These are phyloP conservation scores for Penicillium argentinense DNA, from an alignment of 495 filamentous ascomycete genomes.

Conservation along the genomic window DNA sequence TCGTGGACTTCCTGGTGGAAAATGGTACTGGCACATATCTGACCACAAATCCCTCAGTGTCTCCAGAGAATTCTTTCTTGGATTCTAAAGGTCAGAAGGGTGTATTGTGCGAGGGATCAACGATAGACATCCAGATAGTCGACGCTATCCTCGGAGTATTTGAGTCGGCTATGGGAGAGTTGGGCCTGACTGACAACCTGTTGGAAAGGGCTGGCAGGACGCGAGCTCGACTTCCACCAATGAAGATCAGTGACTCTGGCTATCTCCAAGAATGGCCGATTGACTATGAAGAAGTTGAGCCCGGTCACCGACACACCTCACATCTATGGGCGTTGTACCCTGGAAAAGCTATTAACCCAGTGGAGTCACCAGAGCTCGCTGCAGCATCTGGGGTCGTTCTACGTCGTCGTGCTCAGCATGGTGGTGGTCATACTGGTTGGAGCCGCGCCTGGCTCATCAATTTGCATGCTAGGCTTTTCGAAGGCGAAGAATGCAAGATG, in stretches of 20 bases:
- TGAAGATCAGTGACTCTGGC: constrained; percentile 38
- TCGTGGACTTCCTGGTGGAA: constrained; percentile 46
- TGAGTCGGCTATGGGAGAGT: constrained; percentile 20
- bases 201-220: constrained; percentile 12
- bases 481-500: constrained; percentile 31
- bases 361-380: constrained; percentile 25
- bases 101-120: constrained; percentile 40
- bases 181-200: constrained; percentile 25
- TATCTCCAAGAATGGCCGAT: constrained; percentile 50
- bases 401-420: constrained; percentile 35
- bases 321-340: constrained; percentile 46
- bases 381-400: constrained; percentile 39
- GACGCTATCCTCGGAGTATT: constrained; percentile 39
- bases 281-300: constrained; percentile 47
- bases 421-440: constrained; percentile 51
- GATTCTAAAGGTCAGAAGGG: constrained; percentile 30
- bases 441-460: constrained; percentile 50
- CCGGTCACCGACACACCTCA: constrained; percentile 51
- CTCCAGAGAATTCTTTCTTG: constrained; percentile 49
- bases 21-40: constrained; percentile 35
- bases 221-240: constrained; percentile 25
- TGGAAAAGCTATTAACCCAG: constrained; percentile 25
- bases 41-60: constrained; percentile 47
- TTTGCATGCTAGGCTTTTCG: constrained; percentile 31
- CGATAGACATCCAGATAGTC: constrained; percentile 51